Base-by-base conservation (phyloP, 2,329 filamentous ascomycete species). In the Xylariales sp. region DNA sequence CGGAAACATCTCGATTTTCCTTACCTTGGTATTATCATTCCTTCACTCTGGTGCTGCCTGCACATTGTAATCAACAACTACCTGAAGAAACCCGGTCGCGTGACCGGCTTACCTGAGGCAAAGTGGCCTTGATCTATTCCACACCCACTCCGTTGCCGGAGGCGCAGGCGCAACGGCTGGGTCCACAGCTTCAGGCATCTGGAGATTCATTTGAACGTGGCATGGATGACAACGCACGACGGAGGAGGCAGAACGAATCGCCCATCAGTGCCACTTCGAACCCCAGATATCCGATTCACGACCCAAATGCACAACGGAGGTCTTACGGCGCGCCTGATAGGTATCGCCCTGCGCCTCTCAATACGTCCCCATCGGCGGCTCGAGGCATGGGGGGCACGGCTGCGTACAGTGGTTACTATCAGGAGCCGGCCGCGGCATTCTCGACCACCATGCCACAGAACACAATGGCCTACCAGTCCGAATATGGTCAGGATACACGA, bases 171-270 rank as follows among this genome's bases (percentile, higher is more conserved):
- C 74, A 78, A 70, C 76, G 75, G 71, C 72, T 78, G 61, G 73
- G 77, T 72, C 72, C 75, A 66, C 70, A 70, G 66, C 66, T 73
- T 66, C 70, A 68, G 66, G 68, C 71, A 63, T 68, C 69, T 65
- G 62, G 65, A 58, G 65, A 72, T 64, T 64, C 68, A 62, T 65
- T 69, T 58, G 62, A 71, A 70, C 62, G 66, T 66, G 81, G 79
- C 61, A 93, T 93, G 87, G 87, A 91, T 73, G 81, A 85, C 68
- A 79, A 82, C 70, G 78, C 78, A 66, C 80, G 77, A 61, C 74
- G 80, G 59, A 76, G 81, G 71, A 84, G 85, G 76, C 84, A 85
- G 71, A 79, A 84, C 76, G 85, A 86, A 66, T 73, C 76, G 66
- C 74, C 79, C 61, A 70, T 76, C 64, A 82, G 84, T 67, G 72